Evolutionary conservation across 306 rosid genomes (phyloP), one percentile per base, ranked within the genome.

Genomic region (Gleditsia sinensis): DNA sequence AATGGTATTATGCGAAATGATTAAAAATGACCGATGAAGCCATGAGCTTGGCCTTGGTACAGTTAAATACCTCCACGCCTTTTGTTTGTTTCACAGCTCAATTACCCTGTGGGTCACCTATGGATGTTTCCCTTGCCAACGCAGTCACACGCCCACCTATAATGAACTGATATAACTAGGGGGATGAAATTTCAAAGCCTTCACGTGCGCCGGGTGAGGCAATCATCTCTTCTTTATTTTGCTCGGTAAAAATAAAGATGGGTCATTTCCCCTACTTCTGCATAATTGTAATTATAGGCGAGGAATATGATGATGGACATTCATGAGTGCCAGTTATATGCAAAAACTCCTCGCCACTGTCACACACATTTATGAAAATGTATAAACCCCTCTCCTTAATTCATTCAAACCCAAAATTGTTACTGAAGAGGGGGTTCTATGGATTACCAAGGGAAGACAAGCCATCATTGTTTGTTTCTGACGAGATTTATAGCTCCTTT

Each of bases 1-100:
- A 88, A 79, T 86, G 96, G 74, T 87, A 88, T 94, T 87, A 90
- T 94, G 96, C 71, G 91, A 88, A 92, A 94, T 94, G 92, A 94
- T 94, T 88, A 83, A 74, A 82, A 87, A 84, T 86, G 92, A 86
- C 90, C 85, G 75, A 79, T 87, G 86, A 84, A 80, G 82, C 80
- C 83, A 84, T 86, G 76, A 54, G n/a, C n/a, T n/a, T n/a, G 36
- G 23, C 46, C 32, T 39, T 63, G 58, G 55, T 17, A 56, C 16
- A 19, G 54, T 81, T 28, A 56, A 70, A 51, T 74, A 46, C 71
- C 23, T 65, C 53, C 56, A 76, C 70, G 55, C 67, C 32, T 19
- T 57, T 69, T 17, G 24, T 77, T 72, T 76, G 55, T 69, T 43
- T 55, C 76, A 37, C 75, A 75, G 51, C 65, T 75, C 78, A 76